A percentile compares a stretch with the other conserved stretches of the same genome.
phyloP scores from a whole-genome alignment of 805 yeast genomes.

The Candida railenensis region DNA sequence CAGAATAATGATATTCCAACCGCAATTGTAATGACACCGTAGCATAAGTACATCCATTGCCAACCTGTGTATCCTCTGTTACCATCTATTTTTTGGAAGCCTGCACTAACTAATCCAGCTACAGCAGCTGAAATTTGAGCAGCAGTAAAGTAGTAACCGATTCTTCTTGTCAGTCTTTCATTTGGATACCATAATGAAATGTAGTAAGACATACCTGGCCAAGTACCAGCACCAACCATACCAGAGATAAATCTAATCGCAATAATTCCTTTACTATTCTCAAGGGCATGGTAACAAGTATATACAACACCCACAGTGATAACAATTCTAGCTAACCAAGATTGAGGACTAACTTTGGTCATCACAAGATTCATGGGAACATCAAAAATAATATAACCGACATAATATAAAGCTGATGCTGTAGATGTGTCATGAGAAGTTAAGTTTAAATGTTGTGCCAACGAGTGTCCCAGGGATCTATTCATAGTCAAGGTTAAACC shows the following conservation, averaged over 20 bases:
- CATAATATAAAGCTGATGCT: constrained; percentile 79
- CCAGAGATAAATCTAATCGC: constrained; percentile 76
- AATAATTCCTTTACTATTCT: constrained; percentile 57
- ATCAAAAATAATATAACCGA: constrained; percentile 81
- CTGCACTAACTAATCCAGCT: constrained; percentile 84
- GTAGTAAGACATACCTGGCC: constrained; percentile 90
- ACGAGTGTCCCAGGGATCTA: constrained; percentile 56
- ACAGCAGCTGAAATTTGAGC: constrained; percentile 91
- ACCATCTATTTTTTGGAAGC: constrained; percentile 82
- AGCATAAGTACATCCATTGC: constrained; percentile 82
- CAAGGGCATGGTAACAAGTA: constrained; percentile 65
- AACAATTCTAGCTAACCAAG: constrained; percentile 80
- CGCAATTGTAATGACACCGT: constrained; percentile 66
- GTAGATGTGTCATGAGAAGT: constrained; percentile 60
- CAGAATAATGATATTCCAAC: constrained; percentile 66
- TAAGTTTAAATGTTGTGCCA: constrained; percentile 50
- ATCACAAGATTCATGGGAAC: constrained; percentile 84
- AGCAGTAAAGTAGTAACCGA: constrained; percentile 88
- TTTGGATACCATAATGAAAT: constrained; percentile 83
- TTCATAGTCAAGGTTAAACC: constrained; percentile 85
- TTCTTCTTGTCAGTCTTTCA: constrained; percentile 70
- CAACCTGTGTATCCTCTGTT: constrained; percentile 71
- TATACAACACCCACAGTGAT: constrained; percentile 76
- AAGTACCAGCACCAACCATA: constrained; percentile 77
- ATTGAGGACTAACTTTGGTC: constrained; percentile 82